Evolutionary conservation across 1,284 basidiomycete genomes (phyloP).

Genomic region (Cryptococcus sp.): DNA sequence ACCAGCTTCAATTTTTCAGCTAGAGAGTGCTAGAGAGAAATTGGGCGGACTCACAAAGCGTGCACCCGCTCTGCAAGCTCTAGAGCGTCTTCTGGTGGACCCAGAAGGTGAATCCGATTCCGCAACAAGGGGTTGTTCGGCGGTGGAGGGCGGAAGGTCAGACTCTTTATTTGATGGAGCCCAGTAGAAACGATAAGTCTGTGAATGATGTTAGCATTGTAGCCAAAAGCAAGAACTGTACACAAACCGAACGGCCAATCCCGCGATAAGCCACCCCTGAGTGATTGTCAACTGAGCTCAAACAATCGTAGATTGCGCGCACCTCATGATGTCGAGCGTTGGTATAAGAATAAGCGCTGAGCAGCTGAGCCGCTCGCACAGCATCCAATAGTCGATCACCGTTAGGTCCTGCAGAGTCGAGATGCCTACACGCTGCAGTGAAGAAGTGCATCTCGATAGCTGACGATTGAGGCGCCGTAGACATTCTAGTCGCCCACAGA

Average conservation of each 20-base stretch:
- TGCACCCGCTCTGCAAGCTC: conserved; percentile 48
- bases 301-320: background rate
- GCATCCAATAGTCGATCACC: conserved; percentile 47
- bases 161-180: conserved; percentile 43
- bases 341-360: conserved; percentile 43
- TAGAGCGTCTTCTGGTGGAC: conserved; percentile 43
- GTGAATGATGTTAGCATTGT: background rate
- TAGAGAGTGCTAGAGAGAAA: background rate
- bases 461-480: conserved; percentile 33
- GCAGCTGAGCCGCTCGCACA: conserved; percentile 42
- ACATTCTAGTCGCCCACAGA: conserved; percentile 48
- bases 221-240: background rate
- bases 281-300: background rate
- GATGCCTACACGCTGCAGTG: conserved; percentile 32
- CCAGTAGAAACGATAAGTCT: conserved; percentile 45
- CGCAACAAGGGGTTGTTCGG: conserved; percentile 37
- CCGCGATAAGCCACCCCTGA: conserved; percentile 43
- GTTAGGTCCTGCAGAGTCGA: conserved; percentile 38
- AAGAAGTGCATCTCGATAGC: conserved; percentile 43
- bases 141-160: conserved; percentile 24
- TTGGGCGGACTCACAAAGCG: conserved; percentile 36
- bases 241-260: conserved; percentile 32
- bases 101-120: conserved; percentile 36
- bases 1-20: conserved; percentile 34
- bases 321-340: conserved; percentile 46